phyloP scores from a whole-genome alignment of 1,284 basidiomycete species.

The Cutaneotrichosporon cutaneum region DNA sequence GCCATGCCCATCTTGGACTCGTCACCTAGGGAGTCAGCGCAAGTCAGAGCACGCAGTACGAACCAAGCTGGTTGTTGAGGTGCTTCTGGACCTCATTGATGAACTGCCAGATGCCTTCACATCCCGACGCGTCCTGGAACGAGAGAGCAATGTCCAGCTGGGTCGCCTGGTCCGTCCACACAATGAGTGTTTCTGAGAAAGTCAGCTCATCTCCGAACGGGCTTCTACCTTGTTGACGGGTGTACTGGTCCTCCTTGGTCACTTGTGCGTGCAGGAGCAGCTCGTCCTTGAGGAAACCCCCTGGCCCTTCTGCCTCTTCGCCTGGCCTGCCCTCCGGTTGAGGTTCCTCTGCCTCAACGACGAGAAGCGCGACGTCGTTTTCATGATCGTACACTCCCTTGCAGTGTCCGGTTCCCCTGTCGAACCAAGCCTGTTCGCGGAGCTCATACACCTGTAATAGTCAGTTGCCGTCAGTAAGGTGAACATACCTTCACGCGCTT shows the following conservation, averaged over 20 bases:
- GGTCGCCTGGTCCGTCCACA: slow-evolving; percentile 90
- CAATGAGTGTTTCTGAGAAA: slow-evolving; percentile 84
- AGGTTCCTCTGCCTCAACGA: slow-evolving; percentile 76
- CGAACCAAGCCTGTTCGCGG: slow-evolving; percentile 81
- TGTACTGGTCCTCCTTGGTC: slow-evolving; percentile 75
- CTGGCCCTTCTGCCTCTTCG: slow-evolving; percentile 31
- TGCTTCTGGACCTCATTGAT: slow-evolving; percentile 84
- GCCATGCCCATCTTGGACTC: slow-evolving; percentile 31
- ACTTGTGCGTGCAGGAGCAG: slow-evolving; percentile 45
- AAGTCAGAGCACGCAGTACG: slow-evolving; percentile 5
- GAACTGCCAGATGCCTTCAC: slow-evolving; percentile 96
- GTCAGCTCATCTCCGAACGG: neutral
- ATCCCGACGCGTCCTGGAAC: slow-evolving; percentile 95
- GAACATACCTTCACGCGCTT: slow-evolving; percentile 30
- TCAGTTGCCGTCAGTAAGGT: neutral
- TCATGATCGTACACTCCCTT: slow-evolving; percentile 79
- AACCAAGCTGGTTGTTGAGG: slow-evolving; percentile 40
- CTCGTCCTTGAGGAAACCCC: slow-evolving; percentile 50
- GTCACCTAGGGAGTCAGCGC: slow-evolving; percentile 27
- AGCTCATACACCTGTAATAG: slow-evolving; percentile 79
- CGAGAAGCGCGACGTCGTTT: slow-evolving; percentile 72
- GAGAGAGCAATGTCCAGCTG: slow-evolving; percentile 94
- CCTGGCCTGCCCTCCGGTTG: slow-evolving; percentile 59
- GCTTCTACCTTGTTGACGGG: slow-evolving; percentile 79
- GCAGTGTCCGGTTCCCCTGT: slow-evolving; percentile 91